Conservation (phyloP, 2,329 filamentous ascomycete species). For the Aspergillus pseudoterreus region DNA sequence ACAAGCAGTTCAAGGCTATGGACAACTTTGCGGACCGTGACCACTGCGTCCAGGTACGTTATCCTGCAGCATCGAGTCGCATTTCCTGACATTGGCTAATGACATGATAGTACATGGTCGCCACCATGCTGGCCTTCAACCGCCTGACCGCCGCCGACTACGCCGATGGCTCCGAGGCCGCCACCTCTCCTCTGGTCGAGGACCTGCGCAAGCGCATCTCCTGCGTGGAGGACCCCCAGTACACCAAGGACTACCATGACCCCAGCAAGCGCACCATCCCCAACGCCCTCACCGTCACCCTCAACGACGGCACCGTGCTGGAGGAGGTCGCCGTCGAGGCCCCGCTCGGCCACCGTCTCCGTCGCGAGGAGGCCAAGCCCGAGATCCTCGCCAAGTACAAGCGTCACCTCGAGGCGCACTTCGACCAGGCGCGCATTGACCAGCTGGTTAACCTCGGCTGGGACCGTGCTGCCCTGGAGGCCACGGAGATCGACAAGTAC, state of each 20-base stretch:
- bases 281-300: slow-evolving; percentile 89
- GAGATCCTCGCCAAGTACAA: slow-evolving; percentile 95
- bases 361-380: slow-evolving; percentile 95
- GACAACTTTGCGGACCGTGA: slow-evolving; percentile 99
- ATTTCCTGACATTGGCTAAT: slow-evolving; percentile 15
- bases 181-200: slow-evolving; percentile 84
- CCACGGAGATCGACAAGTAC: slow-evolving; percentile 84
- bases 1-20: slow-evolving; percentile 99
- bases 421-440: slow-evolving; percentile 70
- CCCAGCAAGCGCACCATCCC: slow-evolving; percentile 90
- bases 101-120: slow-evolving; percentile 73
- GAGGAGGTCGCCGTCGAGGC: slow-evolving; percentile 92
- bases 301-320: slow-evolving; percentile 89
- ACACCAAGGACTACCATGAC: slow-evolving; percentile 94
- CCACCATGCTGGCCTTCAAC: slow-evolving; percentile 93
- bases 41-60: slow-evolving; percentile 81
- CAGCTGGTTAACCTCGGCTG: slow-evolving; percentile 77
- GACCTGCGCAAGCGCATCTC: slow-evolving; percentile 88
- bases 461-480: slow-evolving; percentile 71
- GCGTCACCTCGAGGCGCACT: slow-evolving; percentile 84
- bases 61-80: background rate
- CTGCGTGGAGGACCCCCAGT: slow-evolving; percentile 94
- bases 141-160: slow-evolving; percentile 93
- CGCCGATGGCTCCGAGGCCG: slow-evolving; percentile 85
- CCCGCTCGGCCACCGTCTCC: slow-evolving; percentile 84